phyloP scores from a whole-genome alignment of 169 alveolate genomes.

The Cryptosporidium muris region DNA sequence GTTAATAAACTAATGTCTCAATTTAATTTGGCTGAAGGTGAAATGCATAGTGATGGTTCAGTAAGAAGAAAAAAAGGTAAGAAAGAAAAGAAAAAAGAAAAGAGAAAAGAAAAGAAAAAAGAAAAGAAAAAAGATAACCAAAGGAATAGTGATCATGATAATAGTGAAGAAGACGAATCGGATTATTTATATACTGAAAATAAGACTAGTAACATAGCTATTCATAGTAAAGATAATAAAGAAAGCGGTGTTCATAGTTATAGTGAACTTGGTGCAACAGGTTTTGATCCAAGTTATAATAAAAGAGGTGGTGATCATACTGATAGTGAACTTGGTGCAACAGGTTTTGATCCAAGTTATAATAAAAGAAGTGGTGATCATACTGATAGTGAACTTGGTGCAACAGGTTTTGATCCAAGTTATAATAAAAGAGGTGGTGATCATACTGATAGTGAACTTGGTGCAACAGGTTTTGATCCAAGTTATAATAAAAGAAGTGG shows the following conservation, averaged over 20 bases:
- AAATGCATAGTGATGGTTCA: not conserved
- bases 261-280: not conserved
- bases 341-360: not conserved
- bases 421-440: not conserved
- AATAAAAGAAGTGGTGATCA: not conserved
- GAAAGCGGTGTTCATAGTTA: not conserved
- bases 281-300: not conserved
- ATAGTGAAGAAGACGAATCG: not conserved
- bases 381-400: not conserved
- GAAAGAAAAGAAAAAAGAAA: not conserved
- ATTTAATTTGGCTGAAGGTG: not conserved
- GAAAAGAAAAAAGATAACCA: not conserved
- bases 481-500: not conserved
- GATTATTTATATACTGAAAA: not conserved
- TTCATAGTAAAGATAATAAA: not conserved
- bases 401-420: not conserved
- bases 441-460: not conserved
- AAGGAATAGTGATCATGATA: not conserved
- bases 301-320: too few relatives aligned
- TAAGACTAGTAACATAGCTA: not conserved
- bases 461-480: conserved; percentile 2
- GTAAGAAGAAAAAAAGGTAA: not conserved
- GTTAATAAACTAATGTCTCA: not conserved
- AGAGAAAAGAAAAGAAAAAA: not conserved
- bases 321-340: too few relatives aligned